Evolutionary conservation across 2,329 filamentous ascomycete genomes (phyloP), one percentile per base, ranked within the genome.

Genomic region (Aspergillus ustus): DNA sequence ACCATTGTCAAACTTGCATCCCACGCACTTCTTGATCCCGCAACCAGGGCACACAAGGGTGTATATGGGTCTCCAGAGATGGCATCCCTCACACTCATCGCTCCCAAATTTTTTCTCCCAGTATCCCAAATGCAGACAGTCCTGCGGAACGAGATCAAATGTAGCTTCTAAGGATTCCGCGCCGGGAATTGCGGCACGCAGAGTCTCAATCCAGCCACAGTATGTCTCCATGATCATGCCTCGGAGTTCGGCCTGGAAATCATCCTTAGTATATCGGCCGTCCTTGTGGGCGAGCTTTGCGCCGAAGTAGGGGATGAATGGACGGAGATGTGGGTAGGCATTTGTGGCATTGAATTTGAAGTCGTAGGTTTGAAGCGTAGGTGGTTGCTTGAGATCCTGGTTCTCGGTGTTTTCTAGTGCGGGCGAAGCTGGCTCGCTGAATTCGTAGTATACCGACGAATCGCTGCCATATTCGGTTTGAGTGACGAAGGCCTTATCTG

Each of bases 181-280:
- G 19, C 61, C 54, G 1, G 70, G 64, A 37, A 70, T 48, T 2
- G 65, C 63, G 13, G 60, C 52, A 58, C 69, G 70, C 7, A 67
- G 13, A 34, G 44, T 51, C 58, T 72, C 70, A 1, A 72, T 53
- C 67, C 69, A 75, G 44, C 61, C 65, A 31, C 67, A 70, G 54
- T 67, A 71, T 7, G 66, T 63, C 59, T 74, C 72, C 48, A 73
- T 57, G 4, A 75, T 40, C 19, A 76, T 63, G 9, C 74, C 72
- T 2, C 61, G 57, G 2, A 75, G 59, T 52, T 77, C 73, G 7
- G 25, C 44, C 6, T 55, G 37, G n/a, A 74, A 50, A 52, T 75
- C 71, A 7, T 70, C 55, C 7, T 49, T 9, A 1, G 65, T 72
- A 40, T 75, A 75, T 1, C 49, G 60, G 4, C 65, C 62, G 19